Evolutionary conservation across 768 basidiomycete species (phyloP), one percentile per base, ranked within the genome.

Genomic region (Auriscalpium orientale): DNA sequence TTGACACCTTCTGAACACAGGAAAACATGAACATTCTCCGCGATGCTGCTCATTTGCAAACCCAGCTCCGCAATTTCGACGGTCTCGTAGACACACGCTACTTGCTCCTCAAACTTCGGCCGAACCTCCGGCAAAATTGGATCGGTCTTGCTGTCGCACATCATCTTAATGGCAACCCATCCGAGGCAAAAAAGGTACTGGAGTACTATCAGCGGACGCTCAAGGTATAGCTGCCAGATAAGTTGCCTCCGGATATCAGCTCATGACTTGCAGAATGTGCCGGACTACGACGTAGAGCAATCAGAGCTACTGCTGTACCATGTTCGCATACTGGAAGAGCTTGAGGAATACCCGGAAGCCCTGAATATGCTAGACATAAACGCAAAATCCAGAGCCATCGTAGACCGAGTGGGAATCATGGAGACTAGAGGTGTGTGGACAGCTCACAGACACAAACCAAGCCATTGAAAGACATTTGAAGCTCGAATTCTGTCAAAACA

Each of bases 1-100:
- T 28, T 28, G 7, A 28, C 28, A 28, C 7, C 2, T 28, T 28
- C 5, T 28, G 28, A 28, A 28, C 28, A 1, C 28, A 97, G 95
- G 93, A 98, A 64, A 97, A 97, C 67, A 72, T 97, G 65, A 95
- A 95, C 69, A 87, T 99, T 62, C 71, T 99, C 22, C 85, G 91
- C 46, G 97, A 98, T 69, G 81, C 91, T 0, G 91, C 95, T 8
- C 82, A 88, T 49, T 79, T 99, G 10, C 91, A 94, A 65, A 84
- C 91, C 0, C 95, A 98, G 59, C 79, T 93, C 12, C 84, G 95
- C 36, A 72, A 85, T 46, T 97, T 82, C 68, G 84, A 89, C 44
- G 76, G 74, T 6, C 79, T 95, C 28, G 81, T 93, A 43, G 87
- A 92, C 53, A 90, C 91, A 2, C 85, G 97, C 1, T 79, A 89